Evolutionary conservation across 2,329 filamentous ascomycete species (phyloP), one percentile per base, ranked within the genome.

Genomic region (Venturia nashicola): DNA sequence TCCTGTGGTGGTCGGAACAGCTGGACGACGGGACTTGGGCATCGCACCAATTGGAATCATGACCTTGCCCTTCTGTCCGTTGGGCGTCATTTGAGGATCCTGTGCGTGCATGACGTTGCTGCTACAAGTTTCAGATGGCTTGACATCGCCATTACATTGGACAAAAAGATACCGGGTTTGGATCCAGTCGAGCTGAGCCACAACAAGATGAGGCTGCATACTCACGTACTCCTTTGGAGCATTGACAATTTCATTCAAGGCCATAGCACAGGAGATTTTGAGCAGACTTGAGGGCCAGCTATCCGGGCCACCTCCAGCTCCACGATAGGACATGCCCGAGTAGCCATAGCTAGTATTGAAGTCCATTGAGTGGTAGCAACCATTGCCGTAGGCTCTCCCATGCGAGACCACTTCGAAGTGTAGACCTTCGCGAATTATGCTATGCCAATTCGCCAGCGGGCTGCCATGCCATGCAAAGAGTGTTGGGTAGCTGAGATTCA

Each of bases 391-490:
- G 1, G 86, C 78, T 66, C 92, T 84, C 0, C 91, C 92, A 71
- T 93, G 76, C 0, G 72, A 51, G 0, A 77, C 75, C 0, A 82
- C 73, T 5, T 84, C 82, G 75, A 86, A 96, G 71, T 96, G 84
- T 6, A 97, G 78, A 0, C 92, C 91, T 65, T 88, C 84, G 40
- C 91, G 85, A 67, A 96, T 85, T 69, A 97, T 96, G 69, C 87
- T 89, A 73, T 97, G 92, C 92, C 92, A 96, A 69, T 96, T 96
- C 3, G 73, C 68, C 3, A 96, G 67, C 0, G 76, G 72, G 69
- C 90, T 95, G 6, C 91, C 92, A 72, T 97, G 92, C 86, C 89
- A 96, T 0, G 89, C 90, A 70, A 96, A 91, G 1, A 96, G 73
- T 0, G 90, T 93, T 0, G 89, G 88, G 68, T 84, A 78, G 65